These are phyloP conservation scores for Rhytidiadelphus loreus DNA, from an alignment of 225 moss, liverwort and hornwort genomes.

Conservation along the genomic window DNA sequence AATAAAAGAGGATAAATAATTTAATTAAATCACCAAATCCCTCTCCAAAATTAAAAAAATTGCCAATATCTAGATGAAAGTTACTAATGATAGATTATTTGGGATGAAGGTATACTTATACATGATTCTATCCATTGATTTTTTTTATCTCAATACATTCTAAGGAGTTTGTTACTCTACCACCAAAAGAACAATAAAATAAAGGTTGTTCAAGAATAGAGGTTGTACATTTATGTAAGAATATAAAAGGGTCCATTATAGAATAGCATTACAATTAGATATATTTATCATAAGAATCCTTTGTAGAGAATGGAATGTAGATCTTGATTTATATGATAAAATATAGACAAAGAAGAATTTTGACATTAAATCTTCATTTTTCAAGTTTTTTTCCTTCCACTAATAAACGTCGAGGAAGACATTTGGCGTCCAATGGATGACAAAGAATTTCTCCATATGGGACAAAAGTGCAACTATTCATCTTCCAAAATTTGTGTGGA, in stretches of 20 bases:
- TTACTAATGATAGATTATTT: background rate
- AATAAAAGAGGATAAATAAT: background rate
- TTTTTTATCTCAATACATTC: background rate
- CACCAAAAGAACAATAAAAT: background rate
- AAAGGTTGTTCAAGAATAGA: too few species aligned
- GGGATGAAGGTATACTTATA: background rate
- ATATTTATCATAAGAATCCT: background rate
- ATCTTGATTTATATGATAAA: background rate
- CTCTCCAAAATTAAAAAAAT: background rate
- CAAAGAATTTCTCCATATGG: too few species aligned
- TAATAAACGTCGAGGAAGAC: too few species aligned
- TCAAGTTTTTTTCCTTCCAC: background rate
- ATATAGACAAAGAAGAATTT: background rate
- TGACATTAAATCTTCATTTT: background rate
- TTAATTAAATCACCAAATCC: background rate
- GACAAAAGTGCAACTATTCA: too few species aligned
- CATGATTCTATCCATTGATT: background rate
- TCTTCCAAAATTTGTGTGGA: too few species aligned
- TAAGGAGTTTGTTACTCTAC: accelerated
- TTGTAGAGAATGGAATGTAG: background rate
- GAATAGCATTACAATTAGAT: background rate
- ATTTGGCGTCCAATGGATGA: too few species aligned
- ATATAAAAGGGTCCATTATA: background rate
- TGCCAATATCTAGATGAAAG: background rate
- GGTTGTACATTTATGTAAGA: background rate